A percentile compares a stretch with the other conserved stretches of the same genome.
phyloP scores from a whole-genome alignment of 2,329 filamentous ascomycete genomes.

The Microdochium nivale region DNA sequence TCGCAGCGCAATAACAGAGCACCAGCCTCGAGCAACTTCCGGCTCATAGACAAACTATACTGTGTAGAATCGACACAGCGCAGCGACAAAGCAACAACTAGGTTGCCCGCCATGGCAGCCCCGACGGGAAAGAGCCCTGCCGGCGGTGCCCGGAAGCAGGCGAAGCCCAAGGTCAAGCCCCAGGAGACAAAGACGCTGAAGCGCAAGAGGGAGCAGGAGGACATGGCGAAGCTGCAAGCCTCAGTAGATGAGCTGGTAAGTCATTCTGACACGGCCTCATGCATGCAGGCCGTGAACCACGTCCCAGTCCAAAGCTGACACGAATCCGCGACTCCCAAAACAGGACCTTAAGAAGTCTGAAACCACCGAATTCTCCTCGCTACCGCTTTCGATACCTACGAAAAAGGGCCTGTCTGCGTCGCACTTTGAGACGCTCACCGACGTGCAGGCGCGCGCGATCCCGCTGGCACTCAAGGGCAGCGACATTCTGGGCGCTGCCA shows the following conservation, averaged over 20 bases:
- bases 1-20: not conserved
- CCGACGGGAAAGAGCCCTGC: slow-evolving; percentile 10
- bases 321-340: not conserved
- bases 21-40: not conserved
- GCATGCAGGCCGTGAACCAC: not conserved
- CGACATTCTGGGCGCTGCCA: slow-evolving; percentile 90
- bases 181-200: slow-evolving; percentile 1
- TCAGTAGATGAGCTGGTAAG: slow-evolving; percentile 30
- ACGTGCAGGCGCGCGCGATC: slow-evolving; percentile 86
- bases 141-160: slow-evolving; percentile 5
- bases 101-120: slow-evolving; percentile 12
- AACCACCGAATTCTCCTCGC: slow-evolving; percentile 65
- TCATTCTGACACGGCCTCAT: slow-evolving; percentile 1
- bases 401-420: slow-evolving; percentile 70
- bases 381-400: slow-evolving; percentile 80
- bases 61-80: slow-evolving; percentile 8
- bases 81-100: slow-evolving; percentile 3
- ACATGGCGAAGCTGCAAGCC: slow-evolving; percentile 14
- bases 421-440: slow-evolving; percentile 84
- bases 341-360: slow-evolving; percentile 53
- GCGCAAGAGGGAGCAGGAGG: slow-evolving; percentile 1
- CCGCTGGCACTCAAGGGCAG: slow-evolving; percentile 75
- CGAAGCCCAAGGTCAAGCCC: not conserved
- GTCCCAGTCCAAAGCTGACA: too few species aligned
- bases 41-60: not conserved